Evolutionary conservation across 2,329 filamentous ascomycete genomes (phyloP).

Genomic region (Penicillium carneum): DNA sequence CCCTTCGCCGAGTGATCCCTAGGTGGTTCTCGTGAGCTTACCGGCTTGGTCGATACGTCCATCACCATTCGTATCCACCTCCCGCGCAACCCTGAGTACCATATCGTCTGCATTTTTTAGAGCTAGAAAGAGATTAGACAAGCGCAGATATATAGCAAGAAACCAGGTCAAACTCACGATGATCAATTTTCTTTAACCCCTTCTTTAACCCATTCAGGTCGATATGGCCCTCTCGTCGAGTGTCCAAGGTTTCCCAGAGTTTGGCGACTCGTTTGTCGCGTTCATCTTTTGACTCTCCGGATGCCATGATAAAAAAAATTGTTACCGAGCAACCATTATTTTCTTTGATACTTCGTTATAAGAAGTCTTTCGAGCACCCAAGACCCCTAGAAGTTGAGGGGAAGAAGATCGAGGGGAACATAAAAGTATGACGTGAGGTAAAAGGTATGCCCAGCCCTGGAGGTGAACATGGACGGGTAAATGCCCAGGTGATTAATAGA

Average conservation of each 20-base stretch:
- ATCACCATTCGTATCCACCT: slow-evolving; percentile 86
- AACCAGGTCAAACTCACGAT: slow-evolving; percentile 68
- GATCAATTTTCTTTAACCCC: slow-evolving; percentile 86
- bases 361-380: neutral
- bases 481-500: slow-evolving; percentile 42
- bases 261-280: slow-evolving; percentile 81
- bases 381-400: slow-evolving; percentile 13
- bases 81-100: slow-evolving; percentile 78
- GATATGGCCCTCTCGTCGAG: slow-evolving; percentile 76
- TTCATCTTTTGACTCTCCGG: slow-evolving; percentile 75
- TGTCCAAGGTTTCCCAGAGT: slow-evolving; percentile 84
- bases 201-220: slow-evolving; percentile 84
- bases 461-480: slow-evolving; percentile 9
- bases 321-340: slow-evolving; percentile 57
- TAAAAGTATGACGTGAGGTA: slow-evolving; percentile 31
- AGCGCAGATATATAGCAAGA: slow-evolving; percentile 30
- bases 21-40: slow-evolving; percentile 54
- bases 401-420: slow-evolving; percentile 34
- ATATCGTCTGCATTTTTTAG: slow-evolving; percentile 91
- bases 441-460: slow-evolving; percentile 5
- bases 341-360: slow-evolving; percentile 39
- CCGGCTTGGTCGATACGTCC: slow-evolving; percentile 90
- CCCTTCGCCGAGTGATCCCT: slow-evolving; percentile 22
- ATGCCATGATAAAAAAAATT: slow-evolving; percentile 65
- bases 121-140: slow-evolving; percentile 50